A percentile compares a stretch with the other conserved stretches of the same genome.
phyloP scores from a whole-genome alignment of 371 early-diverging fungal species.

The Batkoa obscura region DNA sequence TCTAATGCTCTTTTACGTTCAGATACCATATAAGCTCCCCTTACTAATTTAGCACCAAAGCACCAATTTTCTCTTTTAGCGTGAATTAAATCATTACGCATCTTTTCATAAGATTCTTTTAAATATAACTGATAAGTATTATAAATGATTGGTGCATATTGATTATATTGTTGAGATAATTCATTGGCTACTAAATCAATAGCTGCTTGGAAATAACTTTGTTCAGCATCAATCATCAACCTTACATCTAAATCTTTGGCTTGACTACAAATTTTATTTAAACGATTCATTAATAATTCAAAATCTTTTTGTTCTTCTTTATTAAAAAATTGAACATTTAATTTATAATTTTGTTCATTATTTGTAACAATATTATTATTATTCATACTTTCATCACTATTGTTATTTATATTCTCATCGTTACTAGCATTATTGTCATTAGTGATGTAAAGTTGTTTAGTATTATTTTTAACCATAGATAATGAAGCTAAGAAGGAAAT shows the following conservation, averaged over 20 bases:
- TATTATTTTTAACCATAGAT: constrained; percentile 28
- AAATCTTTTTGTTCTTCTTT: constrained; percentile 46
- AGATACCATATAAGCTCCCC: constrained; percentile 82
- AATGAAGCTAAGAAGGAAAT: constrained; percentile 33
- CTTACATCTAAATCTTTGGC: constrained; percentile 42
- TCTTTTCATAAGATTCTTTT: constrained; percentile 38
- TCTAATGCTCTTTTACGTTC: constrained; percentile 63
- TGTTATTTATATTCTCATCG: too few species aligned
- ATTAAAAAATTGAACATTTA: constrained; percentile 13
- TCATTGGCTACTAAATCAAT: constrained; percentile 68
- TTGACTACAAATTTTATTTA: constrained; percentile 37
- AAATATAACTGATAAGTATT: constrained; percentile 95
- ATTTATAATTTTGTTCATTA: neutral
- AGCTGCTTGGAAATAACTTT: constrained; percentile 72
- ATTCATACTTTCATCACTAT: too few species aligned
- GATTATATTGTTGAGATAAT: constrained; percentile 46
- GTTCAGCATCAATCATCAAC: constrained; percentile 18
- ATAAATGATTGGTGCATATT: constrained; percentile 43
- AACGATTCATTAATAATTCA: constrained; percentile 37
- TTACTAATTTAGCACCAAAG: constrained; percentile 82
- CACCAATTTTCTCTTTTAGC: constrained; percentile 45
- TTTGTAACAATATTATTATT: constrained; percentile 1
- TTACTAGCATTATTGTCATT: too few species aligned
- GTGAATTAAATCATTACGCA: constrained; percentile 46
- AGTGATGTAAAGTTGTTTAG: constrained; percentile 20